A percentile compares a stretch with the other conserved stretches of the same genome.
Evolutionary conservation across 257 asterid species (phyloP).

Genomic region (Cordia subcordata): DNA sequence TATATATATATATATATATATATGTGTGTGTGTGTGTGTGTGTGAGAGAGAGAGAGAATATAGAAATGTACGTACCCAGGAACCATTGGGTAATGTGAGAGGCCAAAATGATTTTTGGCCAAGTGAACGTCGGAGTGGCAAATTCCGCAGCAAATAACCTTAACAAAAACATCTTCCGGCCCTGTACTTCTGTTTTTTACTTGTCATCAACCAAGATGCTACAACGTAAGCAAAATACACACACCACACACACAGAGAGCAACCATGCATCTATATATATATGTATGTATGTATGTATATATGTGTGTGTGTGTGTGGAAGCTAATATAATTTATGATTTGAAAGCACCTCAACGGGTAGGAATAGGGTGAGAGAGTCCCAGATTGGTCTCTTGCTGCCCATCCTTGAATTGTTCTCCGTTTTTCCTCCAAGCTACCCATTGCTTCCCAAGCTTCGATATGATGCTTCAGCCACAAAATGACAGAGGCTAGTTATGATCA

Average conservation of each 20-base stretch:
- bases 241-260: too few species aligned
- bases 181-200: constrained; percentile 46
- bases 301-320: not conserved
- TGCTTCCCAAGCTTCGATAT: not conserved
- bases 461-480: too few species aligned
- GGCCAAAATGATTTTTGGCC: constrained; percentile 68
- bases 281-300: not conserved
- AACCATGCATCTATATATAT: not conserved
- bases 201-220: constrained; percentile 6
- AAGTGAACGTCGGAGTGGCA: constrained; percentile 74
- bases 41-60: not conserved
- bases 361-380: constrained; percentile 64
- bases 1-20: too few species aligned
- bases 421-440: not conserved
- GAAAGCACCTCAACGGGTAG: constrained; percentile 50
- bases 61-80: constrained; percentile 48
- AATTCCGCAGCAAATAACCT: constrained; percentile 66
- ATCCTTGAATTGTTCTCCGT: constrained; percentile 7
- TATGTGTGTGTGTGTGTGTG: too few species aligned
- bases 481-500: too few species aligned
- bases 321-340: not conserved
- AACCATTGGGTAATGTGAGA: constrained; percentile 76
- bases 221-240: not conserved
- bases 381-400: constrained; percentile 71
- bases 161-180: constrained; percentile 57